A percentile compares a stretch with the other conserved stretches of the same genome.
These are phyloP conservation scores for Mucor racemosus DNA, from an alignment of 371 early-diverging fungal species.

Conservation along the genomic window DNA sequence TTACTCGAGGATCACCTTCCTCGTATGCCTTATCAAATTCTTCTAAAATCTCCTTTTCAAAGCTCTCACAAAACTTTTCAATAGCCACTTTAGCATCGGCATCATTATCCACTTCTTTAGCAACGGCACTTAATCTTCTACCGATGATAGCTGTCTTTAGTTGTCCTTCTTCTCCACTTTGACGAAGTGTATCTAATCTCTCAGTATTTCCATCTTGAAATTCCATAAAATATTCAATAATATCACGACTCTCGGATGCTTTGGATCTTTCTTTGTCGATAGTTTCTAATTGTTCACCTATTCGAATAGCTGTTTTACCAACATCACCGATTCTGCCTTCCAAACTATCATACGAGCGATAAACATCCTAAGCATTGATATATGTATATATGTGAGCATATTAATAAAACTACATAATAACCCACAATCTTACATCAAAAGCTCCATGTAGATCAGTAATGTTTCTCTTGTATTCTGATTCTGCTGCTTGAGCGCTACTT, in stretches of 20 bases:
- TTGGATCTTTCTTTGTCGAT: constrained; percentile 89
- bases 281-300: constrained; percentile 96
- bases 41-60: constrained; percentile 88
- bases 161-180: constrained; percentile 85
- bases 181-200: constrained; percentile 74
- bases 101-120: constrained; percentile 88
- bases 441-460: constrained; percentile 71
- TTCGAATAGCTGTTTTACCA: constrained; percentile 93
- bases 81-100: constrained; percentile 77
- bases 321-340: constrained; percentile 91
- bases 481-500: constrained; percentile 72
- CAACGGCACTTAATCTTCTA: constrained; percentile 83
- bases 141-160: constrained; percentile 89
- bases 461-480: constrained; percentile 74
- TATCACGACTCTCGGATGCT: constrained; percentile 87
- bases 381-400: constrained; percentile 6
- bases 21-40: constrained; percentile 88
- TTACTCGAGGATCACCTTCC: constrained; percentile 64
- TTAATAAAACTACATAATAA: background rate
- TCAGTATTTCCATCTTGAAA: constrained; percentile 78
- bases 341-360: constrained; percentile 80
- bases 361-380: constrained; percentile 69
- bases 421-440: constrained; percentile 64
- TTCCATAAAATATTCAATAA: constrained; percentile 90
- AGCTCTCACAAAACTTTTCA: constrained; percentile 89